Conservation (phyloP, 2,329 filamentous ascomycete genomes). For the Xylariaceae sp. region DNA sequence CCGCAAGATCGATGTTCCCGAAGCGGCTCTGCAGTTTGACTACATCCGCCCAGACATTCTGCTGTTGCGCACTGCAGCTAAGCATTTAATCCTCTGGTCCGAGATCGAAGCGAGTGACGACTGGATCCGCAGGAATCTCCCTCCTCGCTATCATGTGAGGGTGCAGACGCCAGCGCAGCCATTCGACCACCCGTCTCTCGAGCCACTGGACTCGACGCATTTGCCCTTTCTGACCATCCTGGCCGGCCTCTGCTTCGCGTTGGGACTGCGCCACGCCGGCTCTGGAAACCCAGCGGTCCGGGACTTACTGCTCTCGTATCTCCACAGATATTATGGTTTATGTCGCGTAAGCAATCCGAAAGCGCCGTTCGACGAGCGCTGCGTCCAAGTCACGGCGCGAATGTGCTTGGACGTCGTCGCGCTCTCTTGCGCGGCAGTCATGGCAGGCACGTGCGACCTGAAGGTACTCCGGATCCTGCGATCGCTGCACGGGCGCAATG, state of each 20-base stretch:
- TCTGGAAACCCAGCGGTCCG: constrained; percentile 64
- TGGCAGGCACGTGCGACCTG: constrained; percentile 93
- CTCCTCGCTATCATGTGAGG: constrained; percentile 56
- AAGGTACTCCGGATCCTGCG: constrained; percentile 77
- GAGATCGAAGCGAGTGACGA: constrained; percentile 62
- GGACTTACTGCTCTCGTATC: constrained; percentile 73
- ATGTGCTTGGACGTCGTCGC: constrained; percentile 89
- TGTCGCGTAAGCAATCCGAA: constrained; percentile 37
- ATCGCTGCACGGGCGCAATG: constrained; percentile 78
- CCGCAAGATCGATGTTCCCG: constrained; percentile 85
- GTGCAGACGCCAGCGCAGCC: constrained; percentile 51
- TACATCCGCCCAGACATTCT: constrained; percentile 92
- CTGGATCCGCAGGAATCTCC: constrained; percentile 73
- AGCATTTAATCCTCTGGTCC: constrained; percentile 90
- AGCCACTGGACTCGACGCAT: constrained; percentile 64
- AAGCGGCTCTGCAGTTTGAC: constrained; percentile 85
- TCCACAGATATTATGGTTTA: constrained; percentile 80
- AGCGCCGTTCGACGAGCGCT: constrained; percentile 68
- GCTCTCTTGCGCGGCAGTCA: constrained; percentile 75
- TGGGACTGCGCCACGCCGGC: constrained; percentile 67
- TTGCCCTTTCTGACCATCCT: constrained; percentile 91
- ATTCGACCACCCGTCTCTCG: constrained; percentile 25
- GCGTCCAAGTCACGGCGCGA: constrained; percentile 73
- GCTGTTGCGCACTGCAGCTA: constrained; percentile 79
- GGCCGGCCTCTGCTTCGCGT: constrained; percentile 76